These are phyloP conservation scores for Suillus brevipes DNA, from an alignment of 768 basidiomycete genomes.

Conservation along the genomic window DNA sequence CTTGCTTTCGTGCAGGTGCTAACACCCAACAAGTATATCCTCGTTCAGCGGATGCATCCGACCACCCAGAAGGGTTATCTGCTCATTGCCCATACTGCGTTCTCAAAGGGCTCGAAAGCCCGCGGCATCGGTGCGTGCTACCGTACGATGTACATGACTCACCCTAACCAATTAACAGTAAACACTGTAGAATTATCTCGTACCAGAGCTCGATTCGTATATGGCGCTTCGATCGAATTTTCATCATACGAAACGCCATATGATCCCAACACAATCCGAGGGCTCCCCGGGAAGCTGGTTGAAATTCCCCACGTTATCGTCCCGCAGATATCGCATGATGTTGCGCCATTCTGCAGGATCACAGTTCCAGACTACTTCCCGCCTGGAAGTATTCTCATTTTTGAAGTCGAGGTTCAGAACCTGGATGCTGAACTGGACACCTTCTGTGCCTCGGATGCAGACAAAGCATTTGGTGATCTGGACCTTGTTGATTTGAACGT, in stretches of 20 bases:
- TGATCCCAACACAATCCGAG: constrained; percentile 58
- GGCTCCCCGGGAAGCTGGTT: constrained; percentile 68
- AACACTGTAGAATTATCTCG: constrained; percentile 81
- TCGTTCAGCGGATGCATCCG: constrained; percentile 90
- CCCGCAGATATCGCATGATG: constrained; percentile 61
- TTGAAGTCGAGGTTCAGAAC: constrained; percentile 80
- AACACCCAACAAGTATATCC: constrained; percentile 70
- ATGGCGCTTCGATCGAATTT: constrained; percentile 76
- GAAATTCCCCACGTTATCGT: constrained; percentile 61
- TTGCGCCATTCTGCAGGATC: constrained; percentile 76
- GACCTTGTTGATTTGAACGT: constrained; percentile 88
- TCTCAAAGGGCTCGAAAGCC: constrained; percentile 77
- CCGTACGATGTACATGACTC: background rate
- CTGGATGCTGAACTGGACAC: constrained; percentile 69
- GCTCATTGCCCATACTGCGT: constrained; percentile 90
- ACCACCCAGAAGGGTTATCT: constrained; percentile 88
- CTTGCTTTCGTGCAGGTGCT: constrained; percentile 8
- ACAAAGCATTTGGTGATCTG: constrained; percentile 70
- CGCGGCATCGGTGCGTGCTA: constrained; percentile 70
- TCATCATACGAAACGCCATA: constrained; percentile 54
- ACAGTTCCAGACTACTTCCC: constrained; percentile 86
- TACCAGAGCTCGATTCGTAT: constrained; percentile 76
- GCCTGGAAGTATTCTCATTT: constrained; percentile 94
- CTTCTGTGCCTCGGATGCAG: constrained; percentile 70
- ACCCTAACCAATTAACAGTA: constrained; percentile 45